phyloP scores from a whole-genome alignment of 1,284 basidiomycete species.

The Rhodotorula sp. region DNA sequence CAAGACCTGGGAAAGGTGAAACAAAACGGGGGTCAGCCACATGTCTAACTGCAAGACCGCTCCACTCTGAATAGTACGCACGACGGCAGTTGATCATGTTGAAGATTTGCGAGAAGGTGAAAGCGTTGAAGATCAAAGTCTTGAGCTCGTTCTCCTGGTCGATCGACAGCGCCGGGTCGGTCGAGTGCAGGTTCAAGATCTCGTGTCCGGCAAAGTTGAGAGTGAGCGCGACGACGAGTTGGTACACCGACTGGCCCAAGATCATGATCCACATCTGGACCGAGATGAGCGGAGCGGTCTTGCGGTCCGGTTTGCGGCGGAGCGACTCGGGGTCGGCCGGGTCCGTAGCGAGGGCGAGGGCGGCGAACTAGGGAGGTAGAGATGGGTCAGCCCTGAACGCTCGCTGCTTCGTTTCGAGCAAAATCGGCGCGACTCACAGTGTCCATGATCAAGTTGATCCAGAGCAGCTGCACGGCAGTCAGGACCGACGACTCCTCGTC shows the following conservation, averaged over 20 bases:
- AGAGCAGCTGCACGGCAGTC: slow-evolving; percentile 90
- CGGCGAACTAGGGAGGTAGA: slow-evolving; percentile 63
- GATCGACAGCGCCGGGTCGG: slow-evolving; percentile 53
- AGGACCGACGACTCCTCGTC: slow-evolving; percentile 74
- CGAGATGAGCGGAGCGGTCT: slow-evolving; percentile 81
- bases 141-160: slow-evolving; percentile 61
- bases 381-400: neutral
- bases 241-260: slow-evolving; percentile 81
- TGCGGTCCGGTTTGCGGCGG: slow-evolving; percentile 84
- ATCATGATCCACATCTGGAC: slow-evolving; percentile 74
- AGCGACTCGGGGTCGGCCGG: slow-evolving; percentile 77
- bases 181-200: slow-evolving; percentile 59
- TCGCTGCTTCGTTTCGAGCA: no score
- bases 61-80: neutral
- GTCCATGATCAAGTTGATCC: slow-evolving; percentile 74
- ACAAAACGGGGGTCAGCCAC: neutral
- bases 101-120: slow-evolving; percentile 91
- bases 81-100: slow-evolving; percentile 73
- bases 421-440: slow-evolving; percentile 1
- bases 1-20: slow-evolving; percentile 53
- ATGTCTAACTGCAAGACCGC: neutral
- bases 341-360: slow-evolving; percentile 93
- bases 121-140: slow-evolving; percentile 92
- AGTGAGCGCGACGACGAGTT: slow-evolving; percentile 76
- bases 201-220: slow-evolving; percentile 79